These are phyloP conservation scores for Clonostachys rhizophaga DNA, from an alignment of 2,329 filamentous ascomycete genomes.

Conservation along the genomic window DNA sequence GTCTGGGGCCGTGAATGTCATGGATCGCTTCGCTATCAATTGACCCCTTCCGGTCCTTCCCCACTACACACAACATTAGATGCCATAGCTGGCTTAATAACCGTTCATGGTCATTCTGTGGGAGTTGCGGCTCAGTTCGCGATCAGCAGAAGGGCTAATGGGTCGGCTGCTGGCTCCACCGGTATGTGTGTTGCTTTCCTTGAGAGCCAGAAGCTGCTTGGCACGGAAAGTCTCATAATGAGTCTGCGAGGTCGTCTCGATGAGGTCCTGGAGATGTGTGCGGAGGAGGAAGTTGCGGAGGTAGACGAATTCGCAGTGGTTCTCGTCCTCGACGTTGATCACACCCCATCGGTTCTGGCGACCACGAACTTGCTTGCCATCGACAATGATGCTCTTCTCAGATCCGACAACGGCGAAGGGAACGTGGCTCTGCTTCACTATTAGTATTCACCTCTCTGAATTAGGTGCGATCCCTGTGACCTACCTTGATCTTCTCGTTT, in stretches of 20 bases:
- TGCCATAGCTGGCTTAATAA: slow-evolving; percentile 56
- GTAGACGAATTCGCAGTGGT: slow-evolving; percentile 99
- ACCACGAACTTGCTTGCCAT: slow-evolving; percentile 94
- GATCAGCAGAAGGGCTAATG: slow-evolving; percentile 91
- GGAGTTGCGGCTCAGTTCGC: slow-evolving; percentile 93
- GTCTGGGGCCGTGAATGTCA: background rate
- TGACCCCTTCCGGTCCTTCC: background rate
- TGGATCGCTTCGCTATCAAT: background rate
- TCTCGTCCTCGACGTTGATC: slow-evolving; percentile 99
- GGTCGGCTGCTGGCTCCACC: slow-evolving; percentile 78
- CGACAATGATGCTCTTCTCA: slow-evolving; percentile 96
- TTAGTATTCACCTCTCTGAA: slow-evolving; percentile 22
- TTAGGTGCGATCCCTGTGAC: slow-evolving; percentile 8
- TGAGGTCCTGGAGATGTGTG: slow-evolving; percentile 96
- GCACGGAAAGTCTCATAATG: slow-evolving; percentile 99
- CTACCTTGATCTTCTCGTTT: slow-evolving; percentile 95
- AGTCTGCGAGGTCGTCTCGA: slow-evolving; percentile 98
- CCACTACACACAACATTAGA: background rate
- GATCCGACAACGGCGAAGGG: slow-evolving; percentile 98
- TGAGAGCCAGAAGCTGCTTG: slow-evolving; percentile 95
- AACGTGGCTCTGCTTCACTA: slow-evolving; percentile 66
- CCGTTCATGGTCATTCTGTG: slow-evolving; percentile 99
- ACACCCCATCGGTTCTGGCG: slow-evolving; percentile 99
- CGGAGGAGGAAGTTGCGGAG: slow-evolving; percentile 97
- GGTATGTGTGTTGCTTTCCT: slow-evolving; percentile 89